A percentile compares a stretch with the other conserved stretches of the same genome.
These are phyloP conservation scores for Botryotinia globosa DNA, from an alignment of 2,329 filamentous ascomycete species.

Conservation along the genomic window DNA sequence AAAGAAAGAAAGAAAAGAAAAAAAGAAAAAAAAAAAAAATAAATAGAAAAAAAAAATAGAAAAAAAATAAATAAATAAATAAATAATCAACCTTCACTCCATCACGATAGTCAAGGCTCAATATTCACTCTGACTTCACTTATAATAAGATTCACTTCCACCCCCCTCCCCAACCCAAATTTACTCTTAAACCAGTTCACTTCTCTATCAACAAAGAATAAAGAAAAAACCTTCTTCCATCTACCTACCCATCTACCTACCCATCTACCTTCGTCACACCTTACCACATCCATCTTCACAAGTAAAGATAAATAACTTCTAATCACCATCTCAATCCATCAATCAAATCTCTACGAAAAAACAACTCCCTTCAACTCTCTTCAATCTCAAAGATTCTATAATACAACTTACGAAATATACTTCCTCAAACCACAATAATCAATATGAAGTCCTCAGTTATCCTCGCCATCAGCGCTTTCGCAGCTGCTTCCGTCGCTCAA, in stretches of 20 bases:
- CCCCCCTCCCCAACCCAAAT: too few relatives aligned
- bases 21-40: too few relatives aligned
- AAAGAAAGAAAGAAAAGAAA: too few relatives aligned
- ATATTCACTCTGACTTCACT: slow-evolving; percentile 8
- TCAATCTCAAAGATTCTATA: slow-evolving; percentile 1
- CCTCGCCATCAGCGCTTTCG: slow-evolving; percentile 33
- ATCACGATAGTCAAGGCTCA: background rate
- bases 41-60: too few relatives aligned
- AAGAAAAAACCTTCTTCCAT: background rate
- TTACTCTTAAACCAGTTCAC: background rate
- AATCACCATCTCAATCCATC: background rate
- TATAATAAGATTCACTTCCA: slow-evolving; percentile 5
- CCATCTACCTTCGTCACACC: background rate
- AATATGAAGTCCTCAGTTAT: slow-evolving; percentile 37
- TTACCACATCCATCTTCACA: background rate
- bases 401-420: background rate
- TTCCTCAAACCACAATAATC: slow-evolving; percentile 19
- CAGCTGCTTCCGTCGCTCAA: slow-evolving; percentile 32
- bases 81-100: slow-evolving; percentile 7
- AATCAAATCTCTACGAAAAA: background rate
- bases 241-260: background rate
- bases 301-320: background rate
- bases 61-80: too few relatives aligned
- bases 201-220: background rate
- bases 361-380: background rate